Base-by-base conservation (phyloP, 2,329 filamentous ascomycete species). In the Xylaria sp. region DNA sequence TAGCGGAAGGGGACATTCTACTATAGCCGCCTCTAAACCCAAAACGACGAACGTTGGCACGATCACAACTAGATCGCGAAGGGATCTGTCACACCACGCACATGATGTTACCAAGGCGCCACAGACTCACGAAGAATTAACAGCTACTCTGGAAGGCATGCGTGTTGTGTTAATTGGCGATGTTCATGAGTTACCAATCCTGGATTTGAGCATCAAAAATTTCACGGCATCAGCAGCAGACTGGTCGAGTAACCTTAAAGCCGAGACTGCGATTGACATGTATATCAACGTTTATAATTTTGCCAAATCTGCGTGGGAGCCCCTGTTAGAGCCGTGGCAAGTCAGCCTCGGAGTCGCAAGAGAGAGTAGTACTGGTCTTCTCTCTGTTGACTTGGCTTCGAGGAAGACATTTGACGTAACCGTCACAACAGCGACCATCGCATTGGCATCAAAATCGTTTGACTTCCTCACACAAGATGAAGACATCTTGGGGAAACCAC, bases 221-320 rank as follows among this genome's bases (percentile, higher is more conserved):
- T 98, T 98, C 76, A 92, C 89, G 4, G 87, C 95, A 2, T 89
- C 92, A 54, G 93, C 97, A 3, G 89, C 92, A 72, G 93, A 99
- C 77, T 99, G 96, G 96, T 95, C 95, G 0, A 91, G 90, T 4
- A 91, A 90, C 24, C 85, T 99, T 79, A 94, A 90, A 75, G 95
- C 93, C 0, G 93, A 98, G 77, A 92, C 93, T 0, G 92, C 89
- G n/a, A 90, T 99, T 56, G 93, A 98, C 70, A 93, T 95, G 71
- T 97, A 97, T 79, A 88, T 97, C 74, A 99, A 98, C 75, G 91
- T 99, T 30, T 99, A 97, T 85, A 99, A 99, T 80, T 99, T 99
- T 81, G 96, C 96, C 14, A 99, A 99, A 79, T 99, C 96, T 0
- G 93, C 94, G 3, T 99, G 96, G 96, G 96, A 99, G 79, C 96